Percentiles rank a stretch among this genome's conserved stretches.
Evolutionary conservation across 441 rosid species (phyloP).

Genomic region (Kokia cookei): DNA sequence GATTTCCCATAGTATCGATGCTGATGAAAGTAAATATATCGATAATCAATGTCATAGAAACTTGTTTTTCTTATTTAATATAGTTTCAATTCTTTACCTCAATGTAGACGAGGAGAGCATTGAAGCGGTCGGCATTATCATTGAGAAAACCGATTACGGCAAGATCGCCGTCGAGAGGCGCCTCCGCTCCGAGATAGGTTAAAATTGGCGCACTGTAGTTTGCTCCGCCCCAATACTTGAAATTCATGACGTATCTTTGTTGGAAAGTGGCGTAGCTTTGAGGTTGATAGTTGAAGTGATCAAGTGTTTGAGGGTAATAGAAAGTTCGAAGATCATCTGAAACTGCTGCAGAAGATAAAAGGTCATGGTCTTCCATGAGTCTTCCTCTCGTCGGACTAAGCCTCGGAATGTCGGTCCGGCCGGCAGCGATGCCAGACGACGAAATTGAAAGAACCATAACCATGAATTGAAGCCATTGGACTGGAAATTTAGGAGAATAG

Average conservation of each 20-base stretch:
- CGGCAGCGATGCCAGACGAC: neutral
- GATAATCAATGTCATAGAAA: no score
- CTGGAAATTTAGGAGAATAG: neutral
- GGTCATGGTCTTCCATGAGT: constrained; percentile 3
- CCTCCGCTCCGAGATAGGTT: constrained; percentile 54
- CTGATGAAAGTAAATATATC: constrained; percentile 17
- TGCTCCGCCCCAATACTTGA: constrained; percentile 58
- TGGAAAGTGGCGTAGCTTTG: constrained; percentile 50
- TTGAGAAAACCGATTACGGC: constrained; percentile 24
- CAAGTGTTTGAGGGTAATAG: constrained; percentile 53
- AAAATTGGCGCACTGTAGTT: constrained; percentile 46
- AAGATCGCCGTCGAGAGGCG: constrained; percentile 22
- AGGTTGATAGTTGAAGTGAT: constrained; percentile 62
- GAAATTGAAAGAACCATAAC: neutral
- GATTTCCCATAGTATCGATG: constrained; percentile 70
- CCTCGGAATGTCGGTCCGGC: constrained; percentile 17
- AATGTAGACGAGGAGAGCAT: constrained; percentile 47
- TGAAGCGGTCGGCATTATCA: constrained; percentile 39
- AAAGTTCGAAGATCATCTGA: constrained; percentile 27
- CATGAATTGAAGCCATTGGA: constrained; percentile 1
- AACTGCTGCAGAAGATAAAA: neutral
- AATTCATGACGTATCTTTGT: constrained; percentile 48
- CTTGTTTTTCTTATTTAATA: neutral
- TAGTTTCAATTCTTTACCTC: constrained; percentile 39
- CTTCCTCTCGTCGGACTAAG: constrained; percentile 24